phyloP scores from a whole-genome alignment of 306 rosid genomes.

The Prosopis cineraria region DNA sequence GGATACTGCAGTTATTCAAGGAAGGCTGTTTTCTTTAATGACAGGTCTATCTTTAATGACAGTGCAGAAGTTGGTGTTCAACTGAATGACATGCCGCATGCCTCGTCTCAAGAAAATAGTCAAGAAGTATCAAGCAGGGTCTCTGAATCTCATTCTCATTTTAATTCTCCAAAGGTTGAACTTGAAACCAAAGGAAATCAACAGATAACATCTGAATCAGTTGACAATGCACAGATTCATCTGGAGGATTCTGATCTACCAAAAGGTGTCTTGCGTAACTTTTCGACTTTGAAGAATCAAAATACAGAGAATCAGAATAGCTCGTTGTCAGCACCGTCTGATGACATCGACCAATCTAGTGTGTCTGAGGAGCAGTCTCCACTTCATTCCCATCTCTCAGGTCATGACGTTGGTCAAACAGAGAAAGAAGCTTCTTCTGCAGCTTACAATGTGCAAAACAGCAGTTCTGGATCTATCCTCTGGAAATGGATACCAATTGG shows the following conservation, averaged over 20 bases:
- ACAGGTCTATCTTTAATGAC: slow-evolving; percentile 42
- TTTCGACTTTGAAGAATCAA: slow-evolving; percentile 37
- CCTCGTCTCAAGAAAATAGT: slow-evolving; percentile 43
- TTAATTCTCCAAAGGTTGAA: slow-evolving; percentile 30
- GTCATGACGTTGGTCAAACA: slow-evolving; percentile 44
- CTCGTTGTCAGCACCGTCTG: slow-evolving; percentile 38
- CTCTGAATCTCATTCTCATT: slow-evolving; percentile 44
- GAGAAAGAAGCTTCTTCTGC: slow-evolving; percentile 48
- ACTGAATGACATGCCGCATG: slow-evolving; percentile 39
- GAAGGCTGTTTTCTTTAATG: too few relatives aligned
- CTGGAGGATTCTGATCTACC: slow-evolving; percentile 41
- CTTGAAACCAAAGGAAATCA: slow-evolving; percentile 36
- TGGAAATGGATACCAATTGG: slow-evolving; percentile 81
- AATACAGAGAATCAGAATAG: slow-evolving; percentile 40
- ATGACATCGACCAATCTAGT: slow-evolving; percentile 38
- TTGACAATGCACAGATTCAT: slow-evolving; percentile 35
- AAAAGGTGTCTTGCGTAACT: slow-evolving; percentile 28
- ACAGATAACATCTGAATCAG: slow-evolving; percentile 45
- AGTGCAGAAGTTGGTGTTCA: slow-evolving; percentile 39
- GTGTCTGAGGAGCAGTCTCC: slow-evolving; percentile 44
- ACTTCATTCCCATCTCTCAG: slow-evolving; percentile 46
- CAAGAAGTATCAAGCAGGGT: slow-evolving; percentile 34
- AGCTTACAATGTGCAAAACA: slow-evolving; percentile 49
- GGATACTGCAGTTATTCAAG: slow-evolving; percentile 49
- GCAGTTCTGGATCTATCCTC: slow-evolving; percentile 46